Conservation (phyloP, 1,139 yeast genomes). For the Kodamaea plutei region DNA sequence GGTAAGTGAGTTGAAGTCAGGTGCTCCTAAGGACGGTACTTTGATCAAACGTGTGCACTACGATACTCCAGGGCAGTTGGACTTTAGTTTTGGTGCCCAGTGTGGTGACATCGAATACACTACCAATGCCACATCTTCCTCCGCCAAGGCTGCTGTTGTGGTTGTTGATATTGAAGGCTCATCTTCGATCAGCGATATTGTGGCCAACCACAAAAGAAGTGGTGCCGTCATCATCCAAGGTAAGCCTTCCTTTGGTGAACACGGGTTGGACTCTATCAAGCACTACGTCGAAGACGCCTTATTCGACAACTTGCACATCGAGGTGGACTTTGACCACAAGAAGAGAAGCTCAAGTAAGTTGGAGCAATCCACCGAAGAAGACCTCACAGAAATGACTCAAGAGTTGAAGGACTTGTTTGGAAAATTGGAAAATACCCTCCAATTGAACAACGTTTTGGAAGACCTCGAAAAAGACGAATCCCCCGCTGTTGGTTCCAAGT, state of each 20-base stretch:
- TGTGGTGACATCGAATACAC: slow-evolving; percentile 13
- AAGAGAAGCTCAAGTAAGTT: slow-evolving; percentile 5
- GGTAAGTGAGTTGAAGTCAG: slow-evolving; percentile 15
- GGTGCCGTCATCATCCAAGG: slow-evolving; percentile 27
- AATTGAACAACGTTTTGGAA: slow-evolving; percentile 3
- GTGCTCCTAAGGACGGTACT: slow-evolving; percentile 9
- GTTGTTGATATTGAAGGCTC: slow-evolving; percentile 22
- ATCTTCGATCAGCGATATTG: slow-evolving; percentile 17
- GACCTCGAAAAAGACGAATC: slow-evolving; percentile 1
- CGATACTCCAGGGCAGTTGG: slow-evolving; percentile 19
- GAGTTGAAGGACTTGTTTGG: slow-evolving; percentile 31
- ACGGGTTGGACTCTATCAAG: slow-evolving; percentile 18
- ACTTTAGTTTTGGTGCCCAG: slow-evolving; percentile 16
- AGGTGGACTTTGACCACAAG: slow-evolving; percentile 13
- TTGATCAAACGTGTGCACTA: slow-evolving; percentile 32
- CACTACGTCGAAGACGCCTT: slow-evolving; percentile 20
- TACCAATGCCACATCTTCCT: slow-evolving; percentile 2
- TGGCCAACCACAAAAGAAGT: slow-evolving; percentile 7
- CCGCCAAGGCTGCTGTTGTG: slow-evolving; percentile 12
- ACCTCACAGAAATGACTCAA: slow-evolving; percentile 27
- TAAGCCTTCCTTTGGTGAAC: slow-evolving; percentile 24
- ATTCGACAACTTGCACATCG: slow-evolving; percentile 18
- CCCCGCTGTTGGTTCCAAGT: slow-evolving; percentile 3
- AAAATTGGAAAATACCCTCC: slow-evolving; percentile 24
- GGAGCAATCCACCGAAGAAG: slow-evolving; percentile 6